Evolutionary conservation across 306 rosid genomes (phyloP), one percentile per base, ranked within the genome.

Genomic region (Quercus parvula): DNA sequence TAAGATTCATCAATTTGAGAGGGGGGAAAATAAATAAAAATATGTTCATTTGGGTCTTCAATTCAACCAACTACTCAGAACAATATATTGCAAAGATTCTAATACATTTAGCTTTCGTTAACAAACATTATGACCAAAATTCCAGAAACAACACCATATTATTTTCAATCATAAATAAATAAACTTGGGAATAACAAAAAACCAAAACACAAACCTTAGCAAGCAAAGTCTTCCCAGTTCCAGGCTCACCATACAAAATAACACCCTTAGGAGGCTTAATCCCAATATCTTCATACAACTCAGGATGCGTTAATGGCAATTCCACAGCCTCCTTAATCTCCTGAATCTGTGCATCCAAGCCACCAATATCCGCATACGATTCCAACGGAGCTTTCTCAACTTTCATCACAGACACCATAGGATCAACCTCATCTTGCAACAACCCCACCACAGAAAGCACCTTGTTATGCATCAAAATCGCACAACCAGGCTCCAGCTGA

Each of bases 271-370:
- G 98, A 70, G 99, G 99, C 82, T 87, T 96, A 86, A 96, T 96
- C 84, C 99, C 99, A 61, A 96, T 96, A 81, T 96, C 99, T 83
- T 96, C 99, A 22, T 93, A 96, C 30, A 96, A 84, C 74, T 96
- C 99, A 63, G 99, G 99, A 89, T 96, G 98, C 1, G 97, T 93
- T 49, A 96, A 83, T 18, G 99, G 99, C 85, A 96, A 95, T 89
- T 96, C 99, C 52, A 96, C 99, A 14, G 98, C 99, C 85, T 96
- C 99, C 78, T 93, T 93, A n/a, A 96, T 96, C 89, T 93, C 98
- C 89, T 96, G 98, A 76, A 96, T 91, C 78, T 96, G 99, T 38
- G 98, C 97, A 91, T 96, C 98, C 77, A 96, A 81, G 51, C 99
- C 99, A 88, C 99, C 99, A 18, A 96, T 96, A 72, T 96, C 99